These are phyloP conservation scores for Cercospora sojina DNA, from an alignment of 2,329 filamentous ascomycete genomes.

Conservation along the genomic window DNA sequence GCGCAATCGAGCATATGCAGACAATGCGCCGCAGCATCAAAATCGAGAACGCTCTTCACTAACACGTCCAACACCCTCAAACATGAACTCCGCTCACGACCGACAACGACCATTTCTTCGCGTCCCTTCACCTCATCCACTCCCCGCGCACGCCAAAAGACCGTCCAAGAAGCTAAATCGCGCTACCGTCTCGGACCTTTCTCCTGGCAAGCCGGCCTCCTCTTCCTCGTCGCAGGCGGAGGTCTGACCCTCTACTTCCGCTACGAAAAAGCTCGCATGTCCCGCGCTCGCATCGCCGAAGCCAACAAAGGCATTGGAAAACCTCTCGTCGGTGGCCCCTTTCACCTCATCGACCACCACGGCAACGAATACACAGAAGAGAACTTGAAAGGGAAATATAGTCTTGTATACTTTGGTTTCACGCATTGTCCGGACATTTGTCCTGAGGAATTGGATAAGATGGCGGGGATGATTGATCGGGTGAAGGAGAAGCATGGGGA, in stretches of 20 bases:
- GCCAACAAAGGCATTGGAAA: constrained; percentile 88
- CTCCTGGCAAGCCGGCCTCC: constrained; percentile 82
- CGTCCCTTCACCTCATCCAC: constrained; percentile 32
- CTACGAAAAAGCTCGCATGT: constrained; percentile 86
- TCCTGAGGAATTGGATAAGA: constrained; percentile 98
- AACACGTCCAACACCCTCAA: constrained; percentile 10
- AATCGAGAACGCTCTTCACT: constrained; percentile 26
- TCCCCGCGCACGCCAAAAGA: constrained; percentile 37
- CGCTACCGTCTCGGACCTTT: constrained; percentile 64
- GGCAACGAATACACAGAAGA: constrained; percentile 74
- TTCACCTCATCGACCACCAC: constrained; percentile 78
- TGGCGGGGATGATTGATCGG: constrained; percentile 89
- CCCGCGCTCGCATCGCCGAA: constrained; percentile 83
- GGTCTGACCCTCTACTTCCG: constrained; percentile 88
- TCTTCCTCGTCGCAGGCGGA: constrained; percentile 78
- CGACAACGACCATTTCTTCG: constrained; percentile 25
- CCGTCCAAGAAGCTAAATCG: constrained; percentile 48
- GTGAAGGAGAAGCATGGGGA: constrained; percentile 52
- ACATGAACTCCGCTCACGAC: constrained; percentile 19
- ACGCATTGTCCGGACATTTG: constrained; percentile 98
- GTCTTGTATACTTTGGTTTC: constrained; percentile 94
- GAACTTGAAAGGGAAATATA: constrained; percentile 83
- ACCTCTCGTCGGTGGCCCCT: constrained; percentile 88
- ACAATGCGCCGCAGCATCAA: constrained; percentile 27
- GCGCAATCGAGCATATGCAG: constrained; percentile 27